Conservation (phyloP, 306 rosid species). For the Canavalia gladiata region DNA sequence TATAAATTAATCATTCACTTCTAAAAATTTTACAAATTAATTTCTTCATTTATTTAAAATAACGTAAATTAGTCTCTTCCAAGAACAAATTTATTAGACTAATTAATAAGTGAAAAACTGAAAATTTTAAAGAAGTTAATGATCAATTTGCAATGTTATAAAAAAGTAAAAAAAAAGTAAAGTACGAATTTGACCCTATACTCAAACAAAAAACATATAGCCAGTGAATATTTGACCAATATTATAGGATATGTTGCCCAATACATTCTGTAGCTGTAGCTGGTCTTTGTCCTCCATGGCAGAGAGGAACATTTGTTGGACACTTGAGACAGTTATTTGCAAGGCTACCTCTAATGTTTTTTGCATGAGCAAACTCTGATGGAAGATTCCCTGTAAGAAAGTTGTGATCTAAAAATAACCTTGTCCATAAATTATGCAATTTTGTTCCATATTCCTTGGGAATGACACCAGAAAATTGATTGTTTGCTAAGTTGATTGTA, state of each 20-base stretch:
- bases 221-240: not conserved
- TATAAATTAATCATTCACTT: too few species aligned
- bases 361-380: conserved; percentile 36
- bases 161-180: too few species aligned
- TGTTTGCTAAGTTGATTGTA: conserved; percentile 50
- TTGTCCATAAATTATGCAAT: conserved; percentile 48
- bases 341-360: conserved; percentile 46
- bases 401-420: conserved; percentile 54
- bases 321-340: conserved; percentile 65
- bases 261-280: conserved; percentile 51
- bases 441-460: conserved; percentile 55
- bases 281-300: conserved; percentile 55
- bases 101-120: too few species aligned
- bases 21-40: too few species aligned
- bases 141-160: too few species aligned
- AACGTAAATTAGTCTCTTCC: too few species aligned
- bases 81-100: too few species aligned
- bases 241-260: conserved; percentile 27
- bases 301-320: conserved; percentile 42
- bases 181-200: too few species aligned
- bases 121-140: too few species aligned
- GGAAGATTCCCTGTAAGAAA: conserved; percentile 57
- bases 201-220: not conserved
- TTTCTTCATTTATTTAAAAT: too few species aligned
- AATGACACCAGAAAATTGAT: conserved; percentile 52